Evolutionary conservation across 768 basidiomycete species (phyloP).

Genomic region (Mycena metata): DNA sequence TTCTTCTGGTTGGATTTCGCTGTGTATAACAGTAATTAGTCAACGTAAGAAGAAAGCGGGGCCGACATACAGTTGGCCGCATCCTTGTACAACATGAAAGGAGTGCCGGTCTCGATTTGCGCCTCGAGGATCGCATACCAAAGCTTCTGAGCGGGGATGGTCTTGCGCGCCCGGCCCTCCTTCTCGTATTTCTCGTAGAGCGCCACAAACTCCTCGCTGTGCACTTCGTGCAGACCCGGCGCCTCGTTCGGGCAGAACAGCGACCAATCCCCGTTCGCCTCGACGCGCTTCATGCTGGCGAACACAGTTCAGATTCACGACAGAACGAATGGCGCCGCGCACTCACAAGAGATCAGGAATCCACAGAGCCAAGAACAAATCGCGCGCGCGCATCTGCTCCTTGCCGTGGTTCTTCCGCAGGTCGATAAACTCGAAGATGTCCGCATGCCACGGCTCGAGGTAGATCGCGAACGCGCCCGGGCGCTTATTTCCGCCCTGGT

Average conservation of each 20-base stretch:
- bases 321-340: not conserved
- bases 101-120: conserved; percentile 97
- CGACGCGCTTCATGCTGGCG: conserved; percentile 95
- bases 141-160: conserved; percentile 94
- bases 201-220: conserved; percentile 90
- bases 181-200: conserved; percentile 90
- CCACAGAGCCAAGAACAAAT: conserved; percentile 99
- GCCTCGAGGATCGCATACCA: conserved; percentile 98
- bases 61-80: conserved; percentile 83
- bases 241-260: conserved; percentile 99
- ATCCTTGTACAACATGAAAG: conserved; percentile 99
- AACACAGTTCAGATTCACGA: not conserved
- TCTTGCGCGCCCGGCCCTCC: conserved; percentile 90
- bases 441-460: conserved; percentile 98
- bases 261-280: conserved; percentile 91
- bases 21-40: conserved; percentile 44
- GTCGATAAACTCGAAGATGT: conserved; percentile 97
- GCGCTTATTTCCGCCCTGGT: conserved; percentile 99
- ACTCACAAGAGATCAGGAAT: conserved; percentile 96
- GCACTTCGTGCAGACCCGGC: conserved; percentile 88
- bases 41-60: not conserved
- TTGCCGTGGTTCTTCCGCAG: conserved; percentile 99
- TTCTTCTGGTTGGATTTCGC: conserved; percentile 89
- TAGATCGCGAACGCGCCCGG: conserved; percentile 99
- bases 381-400: conserved; percentile 97